These are phyloP conservation scores for Trypanosoma melophagium DNA, from an alignment of 208 protist genomes.

Conservation along the genomic window DNA sequence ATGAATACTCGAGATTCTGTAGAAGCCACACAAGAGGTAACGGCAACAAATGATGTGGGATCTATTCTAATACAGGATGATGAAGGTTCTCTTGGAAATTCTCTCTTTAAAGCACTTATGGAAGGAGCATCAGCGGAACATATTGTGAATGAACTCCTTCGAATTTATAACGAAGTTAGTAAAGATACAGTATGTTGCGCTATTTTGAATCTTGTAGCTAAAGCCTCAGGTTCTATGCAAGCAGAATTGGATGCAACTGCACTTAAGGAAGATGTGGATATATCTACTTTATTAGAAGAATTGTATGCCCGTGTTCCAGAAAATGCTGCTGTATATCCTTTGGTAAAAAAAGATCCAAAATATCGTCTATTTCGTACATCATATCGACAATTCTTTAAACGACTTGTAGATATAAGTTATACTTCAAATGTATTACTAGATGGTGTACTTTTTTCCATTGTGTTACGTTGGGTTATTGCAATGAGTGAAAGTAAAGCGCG, in stretches of 20 bases:
- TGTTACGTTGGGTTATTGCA: constrained; percentile 78
- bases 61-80: constrained; percentile 29
- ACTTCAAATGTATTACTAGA: constrained; percentile 63
- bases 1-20: background rate
- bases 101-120: constrained; percentile 45
- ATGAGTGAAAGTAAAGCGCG: constrained; percentile 91
- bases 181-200: constrained; percentile 48
- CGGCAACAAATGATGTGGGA: background rate
- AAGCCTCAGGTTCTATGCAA: constrained; percentile 69
- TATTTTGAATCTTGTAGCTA: constrained; percentile 73
- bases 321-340: constrained; percentile 69
- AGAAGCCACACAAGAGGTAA: background rate
- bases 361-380: constrained; percentile 55
- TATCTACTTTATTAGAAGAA: constrained; percentile 76
- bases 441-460: constrained; percentile 45
- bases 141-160: constrained; percentile 41
- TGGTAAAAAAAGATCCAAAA: constrained; percentile 77
- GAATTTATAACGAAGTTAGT: constrained; percentile 52
- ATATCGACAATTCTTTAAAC: constrained; percentile 64
- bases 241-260: constrained; percentile 66
- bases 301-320: constrained; percentile 76
- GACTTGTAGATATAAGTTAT: constrained; percentile 61
- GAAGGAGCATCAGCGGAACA: constrained; percentile 34
- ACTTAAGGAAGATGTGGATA: constrained; percentile 60
- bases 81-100: constrained; percentile 40